These are phyloP conservation scores for Cunninghamia lanceolata DNA, from an alignment of 75 land plant species.

Conservation along the genomic window DNA sequence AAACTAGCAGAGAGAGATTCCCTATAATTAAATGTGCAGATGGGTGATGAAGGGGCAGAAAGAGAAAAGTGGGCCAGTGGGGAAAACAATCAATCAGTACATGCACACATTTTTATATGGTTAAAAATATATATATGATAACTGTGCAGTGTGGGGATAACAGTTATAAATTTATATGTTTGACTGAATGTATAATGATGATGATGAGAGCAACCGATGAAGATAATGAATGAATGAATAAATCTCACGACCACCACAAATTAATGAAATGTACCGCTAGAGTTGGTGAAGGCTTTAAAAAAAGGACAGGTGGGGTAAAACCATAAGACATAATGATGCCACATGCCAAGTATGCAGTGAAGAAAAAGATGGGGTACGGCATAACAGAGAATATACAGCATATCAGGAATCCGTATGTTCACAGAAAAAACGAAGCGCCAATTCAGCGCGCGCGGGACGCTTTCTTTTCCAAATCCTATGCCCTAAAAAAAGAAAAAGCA, in stretches of 20 bases:
- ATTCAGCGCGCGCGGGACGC: neutral
- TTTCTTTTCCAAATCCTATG: neutral
- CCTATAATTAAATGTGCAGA: neutral
- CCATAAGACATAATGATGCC: neutral
- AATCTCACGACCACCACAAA: neutral
- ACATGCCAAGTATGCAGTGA: neutral
- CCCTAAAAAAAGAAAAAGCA: neutral
- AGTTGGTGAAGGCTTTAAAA: neutral
- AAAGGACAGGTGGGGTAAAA: too few species aligned
- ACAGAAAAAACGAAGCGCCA: neutral
- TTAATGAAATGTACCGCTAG: neutral
- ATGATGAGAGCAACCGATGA: neutral
- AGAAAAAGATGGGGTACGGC: neutral
- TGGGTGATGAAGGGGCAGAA: too few species aligned
- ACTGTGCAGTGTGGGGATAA: too few species aligned
- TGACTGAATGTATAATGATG: too few species aligned
- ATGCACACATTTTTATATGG: neutral
- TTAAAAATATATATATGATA: too few species aligned
- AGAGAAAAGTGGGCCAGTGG: neutral
- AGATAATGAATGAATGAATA: neutral
- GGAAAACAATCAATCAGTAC: neutral
- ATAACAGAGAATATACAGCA: neutral
- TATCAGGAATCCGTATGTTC: neutral
- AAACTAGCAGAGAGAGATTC: neutral
- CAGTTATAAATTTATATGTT: too few species aligned